Evolutionary conservation across 805 yeast species (phyloP).

Genomic region (Candida namnaoensis): DNA sequence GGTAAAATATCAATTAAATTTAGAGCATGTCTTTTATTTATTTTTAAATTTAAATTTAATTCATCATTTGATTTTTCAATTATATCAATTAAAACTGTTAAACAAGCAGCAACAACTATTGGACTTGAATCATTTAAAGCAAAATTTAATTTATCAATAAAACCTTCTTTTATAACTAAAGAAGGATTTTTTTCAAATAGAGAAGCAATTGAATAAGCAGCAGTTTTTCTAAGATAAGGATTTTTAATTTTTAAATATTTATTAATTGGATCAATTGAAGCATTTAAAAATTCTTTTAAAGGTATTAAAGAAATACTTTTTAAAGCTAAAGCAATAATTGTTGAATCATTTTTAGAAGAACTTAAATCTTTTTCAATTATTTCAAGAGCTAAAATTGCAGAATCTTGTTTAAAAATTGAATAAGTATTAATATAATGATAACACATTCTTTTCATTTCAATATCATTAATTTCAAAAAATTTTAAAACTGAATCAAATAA

Average conservation of each 20-base stretch:
- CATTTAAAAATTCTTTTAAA: constrained; percentile 38
- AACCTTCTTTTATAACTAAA: constrained; percentile 30
- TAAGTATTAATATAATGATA: constrained; percentile 57
- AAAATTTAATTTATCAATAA: constrained; percentile 41
- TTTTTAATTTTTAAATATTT: constrained; percentile 36
- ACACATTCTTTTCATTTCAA: constrained; percentile 65
- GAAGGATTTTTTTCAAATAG: constrained; percentile 47
- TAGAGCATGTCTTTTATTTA: constrained; percentile 40
- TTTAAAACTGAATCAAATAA: constrained; percentile 56
- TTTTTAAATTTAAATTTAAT: constrained; percentile 35
- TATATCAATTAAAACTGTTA: constrained; percentile 58
- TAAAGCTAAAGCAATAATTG: constrained; percentile 50
- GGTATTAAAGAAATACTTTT: constrained; percentile 57
- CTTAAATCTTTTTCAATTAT: constrained; percentile 43
- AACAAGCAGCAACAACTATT: constrained; percentile 60
- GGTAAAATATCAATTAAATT: constrained; percentile 26
- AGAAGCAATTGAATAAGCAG: constrained; percentile 62
- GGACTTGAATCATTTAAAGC: constrained; percentile 49
- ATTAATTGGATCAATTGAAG: constrained; percentile 31
- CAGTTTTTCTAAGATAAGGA: constrained; percentile 56
- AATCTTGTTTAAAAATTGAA: constrained; percentile 48
- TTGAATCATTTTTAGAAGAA: constrained; percentile 28
- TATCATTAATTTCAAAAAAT: constrained; percentile 48
- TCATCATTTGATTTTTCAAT: constrained; percentile 40
- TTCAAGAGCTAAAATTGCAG: constrained; percentile 47